Evolutionary conservation across 768 basidiomycete species (phyloP), one percentile per base, ranked within the genome.

Genomic region (Sistotremastrum suecicum): DNA sequence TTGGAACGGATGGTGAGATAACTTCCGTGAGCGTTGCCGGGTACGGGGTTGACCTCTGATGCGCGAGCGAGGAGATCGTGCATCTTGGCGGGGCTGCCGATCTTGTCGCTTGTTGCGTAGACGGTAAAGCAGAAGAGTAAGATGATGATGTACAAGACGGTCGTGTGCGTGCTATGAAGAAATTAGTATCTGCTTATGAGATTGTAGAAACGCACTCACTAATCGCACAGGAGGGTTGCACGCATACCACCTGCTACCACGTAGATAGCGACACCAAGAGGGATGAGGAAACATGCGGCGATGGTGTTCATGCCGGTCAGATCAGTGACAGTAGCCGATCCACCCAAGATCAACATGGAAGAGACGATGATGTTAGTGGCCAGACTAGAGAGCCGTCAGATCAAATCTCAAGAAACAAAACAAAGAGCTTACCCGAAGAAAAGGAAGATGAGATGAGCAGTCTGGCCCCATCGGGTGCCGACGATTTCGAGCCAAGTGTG

Each of bases 301-400:
- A 87, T 72, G 10, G 87, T 94, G 57, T 67, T 76, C 83, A 94
- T 94, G 0, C 89, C 91, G 0, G 91, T 91, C 50, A 97, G 60
- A 51, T 77, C 77, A 0, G 79, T 80, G 39, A 97, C 90, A 1
- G 91, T 92, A 0, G 91, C 91, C 0, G 84, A 82, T 3, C 83
- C 81, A 5, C 84, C 85, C 7, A 85, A 71, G 50, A 81, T 76
- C 30, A 81, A 66, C 81, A 83, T 86, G 7, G 80, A 84, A 42
- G 83, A 86, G n/a, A 91, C 89, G 55, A 92, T 85, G 46, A 94
- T 69, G 60, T 92, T 92, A 34, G 91, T 91, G 3, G 85, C 80
- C 5, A 95, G 66, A n/a, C 78, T 78, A 42, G 29, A 42, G 39
- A 42, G 38, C 39, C 30, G 33, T 42, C n/a, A 34, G 29, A 30